A percentile compares a stretch with the other conserved stretches of the same genome.
Conservation (phyloP, 164 flowering plant genomes). For the Saururus chinensis region DNA sequence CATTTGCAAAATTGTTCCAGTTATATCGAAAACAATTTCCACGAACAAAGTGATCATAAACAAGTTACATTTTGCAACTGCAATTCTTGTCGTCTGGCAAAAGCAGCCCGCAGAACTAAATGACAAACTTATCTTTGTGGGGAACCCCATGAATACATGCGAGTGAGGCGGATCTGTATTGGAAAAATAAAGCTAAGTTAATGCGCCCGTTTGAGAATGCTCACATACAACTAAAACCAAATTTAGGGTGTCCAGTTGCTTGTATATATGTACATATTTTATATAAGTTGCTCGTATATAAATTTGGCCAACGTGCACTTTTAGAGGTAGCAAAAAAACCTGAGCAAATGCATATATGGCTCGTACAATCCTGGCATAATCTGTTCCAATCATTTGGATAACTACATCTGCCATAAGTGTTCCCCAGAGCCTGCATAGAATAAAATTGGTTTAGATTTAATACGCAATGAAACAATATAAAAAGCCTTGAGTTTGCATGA, state of each 20-base stretch:
- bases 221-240: background rate
- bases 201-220: background rate
- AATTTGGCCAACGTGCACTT: background rate
- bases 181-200: constrained; percentile 1
- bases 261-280: too few species aligned
- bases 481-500: too few species aligned
- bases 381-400: constrained; percentile 97
- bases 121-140: constrained; percentile 3
- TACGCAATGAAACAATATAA: too few species aligned
- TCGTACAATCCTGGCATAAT: constrained; percentile 83
- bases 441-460: too few species aligned
- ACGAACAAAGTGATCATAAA: too few species aligned
- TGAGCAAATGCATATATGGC: constrained; percentile 93
- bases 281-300: too few species aligned
- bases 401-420: constrained; percentile 85
- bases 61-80: too few species aligned
- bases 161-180: constrained; percentile 54
- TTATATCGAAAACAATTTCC: too few species aligned
- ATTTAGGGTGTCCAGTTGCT: background rate
- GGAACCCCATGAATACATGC: constrained; percentile 35
- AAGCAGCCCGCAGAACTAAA: background rate
- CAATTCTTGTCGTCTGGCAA: too few species aligned
- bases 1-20: too few species aligned
- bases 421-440: constrained; percentile 74
- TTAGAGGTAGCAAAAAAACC: constrained; percentile 23